A percentile compares a stretch with the other conserved stretches of the same genome.
Evolutionary conservation across 2,329 filamentous ascomycete genomes (phyloP).

Genomic region (Dryadomyces quercus-mongolicae): DNA sequence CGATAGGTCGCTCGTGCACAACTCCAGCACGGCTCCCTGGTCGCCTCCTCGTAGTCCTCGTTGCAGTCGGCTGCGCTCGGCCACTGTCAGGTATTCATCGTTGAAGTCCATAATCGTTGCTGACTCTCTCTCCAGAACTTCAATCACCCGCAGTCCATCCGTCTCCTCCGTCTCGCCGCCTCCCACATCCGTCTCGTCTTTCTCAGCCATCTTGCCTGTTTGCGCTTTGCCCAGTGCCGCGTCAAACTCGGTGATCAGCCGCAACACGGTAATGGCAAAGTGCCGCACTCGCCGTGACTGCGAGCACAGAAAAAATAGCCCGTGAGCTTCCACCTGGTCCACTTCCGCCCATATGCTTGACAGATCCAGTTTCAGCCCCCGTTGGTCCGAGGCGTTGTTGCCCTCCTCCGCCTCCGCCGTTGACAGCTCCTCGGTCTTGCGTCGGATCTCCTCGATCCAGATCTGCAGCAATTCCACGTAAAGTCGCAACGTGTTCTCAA

Average conservation of each 20-base stretch:
- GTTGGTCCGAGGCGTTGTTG: conserved; percentile 35
- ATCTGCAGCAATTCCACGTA: conserved; percentile 92
- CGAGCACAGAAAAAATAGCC: conserved; percentile 92
- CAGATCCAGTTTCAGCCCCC: conserved; percentile 68
- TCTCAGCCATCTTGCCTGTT: conserved; percentile 13
- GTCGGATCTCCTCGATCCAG: conserved; percentile 94
- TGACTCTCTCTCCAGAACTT: conserved; percentile 83
- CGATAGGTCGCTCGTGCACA: conserved; percentile 89
- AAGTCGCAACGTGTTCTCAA: conserved; percentile 82
- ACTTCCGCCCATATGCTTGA: conserved; percentile 87
- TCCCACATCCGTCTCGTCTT: not conserved
- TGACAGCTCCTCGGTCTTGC: conserved; percentile 61
- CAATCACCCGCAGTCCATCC: conserved; percentile 60
- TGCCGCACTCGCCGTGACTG: conserved; percentile 81
- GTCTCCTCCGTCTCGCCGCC: conserved; percentile 28
- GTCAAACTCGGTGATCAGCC: conserved; percentile 89
- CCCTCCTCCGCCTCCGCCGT: conserved; percentile 34
- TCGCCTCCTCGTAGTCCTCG: conserved; percentile 76
- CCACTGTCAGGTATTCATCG: conserved; percentile 80
- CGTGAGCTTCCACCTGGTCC: conserved; percentile 93
- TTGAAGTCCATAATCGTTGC: conserved; percentile 84
- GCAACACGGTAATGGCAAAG: conserved; percentile 84
- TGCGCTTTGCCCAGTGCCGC: conserved; percentile 64
- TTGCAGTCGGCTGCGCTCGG: conserved; percentile 83
- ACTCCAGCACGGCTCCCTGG: conserved; percentile 77